These are phyloP conservation scores for Nissolia schottii DNA, from an alignment of 306 rosid species.

Conservation along the genomic window DNA sequence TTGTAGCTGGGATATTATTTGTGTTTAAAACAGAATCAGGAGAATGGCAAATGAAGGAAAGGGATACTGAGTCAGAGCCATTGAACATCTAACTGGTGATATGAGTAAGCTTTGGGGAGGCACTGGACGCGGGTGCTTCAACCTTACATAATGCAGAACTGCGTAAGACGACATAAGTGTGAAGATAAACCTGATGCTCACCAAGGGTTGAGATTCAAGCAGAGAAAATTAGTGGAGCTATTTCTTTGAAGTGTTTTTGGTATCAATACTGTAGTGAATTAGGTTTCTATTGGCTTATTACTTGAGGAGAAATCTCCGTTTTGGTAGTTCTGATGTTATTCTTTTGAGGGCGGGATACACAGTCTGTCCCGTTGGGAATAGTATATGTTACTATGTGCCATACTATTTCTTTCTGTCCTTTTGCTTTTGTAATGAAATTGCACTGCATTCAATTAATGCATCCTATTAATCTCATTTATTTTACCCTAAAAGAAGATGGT, in stretches of 20 bases:
- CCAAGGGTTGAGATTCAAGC: constrained; percentile 25
- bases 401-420: constrained; percentile 23
- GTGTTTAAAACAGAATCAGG: constrained; percentile 60
- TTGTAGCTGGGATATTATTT: constrained; percentile 20
- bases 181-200: constrained; percentile 41
- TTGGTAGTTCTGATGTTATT: constrained; percentile 55
- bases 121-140: constrained; percentile 23
- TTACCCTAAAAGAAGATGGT: not conserved
- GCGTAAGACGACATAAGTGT: constrained; percentile 19
- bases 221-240: constrained; percentile 21
- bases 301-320: constrained; percentile 47
- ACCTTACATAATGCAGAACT: constrained; percentile 29
- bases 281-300: constrained; percentile 40
- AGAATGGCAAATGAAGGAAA: constrained; percentile 72
- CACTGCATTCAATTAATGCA: constrained; percentile 29
- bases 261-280: constrained; percentile 40
- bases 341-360: constrained; percentile 46
- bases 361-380: constrained; percentile 35
- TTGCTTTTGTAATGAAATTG: constrained; percentile 29
- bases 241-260: constrained; percentile 33
- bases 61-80: constrained; percentile 82
- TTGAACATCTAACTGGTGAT: constrained; percentile 50
- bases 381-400: constrained; percentile 22
- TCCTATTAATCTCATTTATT: constrained; percentile 9
- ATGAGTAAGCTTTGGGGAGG: constrained; percentile 30